Evolutionary conservation across 257 asterid species (phyloP), one percentile per base, ranked within the genome.

Genomic region (Primulina eburnea): DNA sequence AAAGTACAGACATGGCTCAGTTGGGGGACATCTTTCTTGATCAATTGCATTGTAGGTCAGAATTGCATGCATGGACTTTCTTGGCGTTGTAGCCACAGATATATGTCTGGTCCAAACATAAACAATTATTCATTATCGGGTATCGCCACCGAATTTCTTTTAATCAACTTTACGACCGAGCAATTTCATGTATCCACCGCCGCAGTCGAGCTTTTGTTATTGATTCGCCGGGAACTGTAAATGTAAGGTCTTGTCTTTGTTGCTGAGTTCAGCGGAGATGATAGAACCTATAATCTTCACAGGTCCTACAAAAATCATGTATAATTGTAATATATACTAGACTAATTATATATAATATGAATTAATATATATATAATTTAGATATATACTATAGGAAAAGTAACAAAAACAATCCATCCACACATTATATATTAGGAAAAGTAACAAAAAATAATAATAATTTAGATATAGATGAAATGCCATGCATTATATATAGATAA

Each of bases 141-240:
- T 89, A 77, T 91, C 96, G 50, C 97, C 96, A 14, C 97, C 96
- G 38, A 94, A 94, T 73, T 86, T 88, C 83, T 88, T 92, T 75
- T 89, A 96, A 79, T 92, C 98, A 40, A 88, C 72, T 0, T 88
- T 97, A 57, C 96, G 93, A 75, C 95, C 86, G 55, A 94, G 86
- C 77, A 93, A 93, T 76, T 93, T 93, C 99, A 93, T 90, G 88
- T 93, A 93, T 69, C 99, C 99, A 82, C 99, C 99, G 71, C 97
- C 99, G 76, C 99, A 94, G 84, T 69, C 99, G 61, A 94, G 96
- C 85, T 94, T 91, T 77, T 94, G 99, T 78, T 94, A 97, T 67
- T 94, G 97, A 87, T 94, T 94, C 74, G 90, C 97, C 0, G 95
- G 82, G 75, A 91, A 94, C 71, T 94, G 99, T 74, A 94, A 94